These are phyloP conservation scores for Aspergillus biplanus DNA, from an alignment of 495 filamentous ascomycete species.

Conservation along the genomic window DNA sequence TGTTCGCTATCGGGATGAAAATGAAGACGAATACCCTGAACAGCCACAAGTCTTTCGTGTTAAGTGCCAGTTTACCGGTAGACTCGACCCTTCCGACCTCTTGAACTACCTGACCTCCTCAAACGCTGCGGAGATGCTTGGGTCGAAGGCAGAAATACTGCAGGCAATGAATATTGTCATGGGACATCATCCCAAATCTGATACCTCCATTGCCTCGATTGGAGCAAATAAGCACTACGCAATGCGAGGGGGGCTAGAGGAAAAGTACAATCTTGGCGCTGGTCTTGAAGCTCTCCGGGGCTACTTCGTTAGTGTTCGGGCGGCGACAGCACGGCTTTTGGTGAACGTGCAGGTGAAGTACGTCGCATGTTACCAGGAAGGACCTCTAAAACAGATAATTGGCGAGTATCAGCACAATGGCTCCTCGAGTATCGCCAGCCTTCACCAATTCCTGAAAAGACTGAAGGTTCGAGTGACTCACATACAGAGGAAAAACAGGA, in stretches of 20 bases:
- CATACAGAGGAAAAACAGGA: slow-evolving; percentile 39
- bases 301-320: slow-evolving; percentile 68
- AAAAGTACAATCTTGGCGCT: slow-evolving; percentile 37
- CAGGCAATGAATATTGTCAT: slow-evolving; percentile 60
- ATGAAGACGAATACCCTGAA: slow-evolving; percentile 43
- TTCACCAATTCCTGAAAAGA: slow-evolving; percentile 51
- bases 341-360: slow-evolving; percentile 62
- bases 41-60: slow-evolving; percentile 51
- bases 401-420: slow-evolving; percentile 17
- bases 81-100: slow-evolving; percentile 52
- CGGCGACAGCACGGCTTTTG: slow-evolving; percentile 64
- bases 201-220: slow-evolving; percentile 34
- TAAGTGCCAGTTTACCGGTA: slow-evolving; percentile 43
- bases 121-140: slow-evolving; percentile 41
- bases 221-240: slow-evolving; percentile 48
- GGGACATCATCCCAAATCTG: slow-evolving; percentile 43
- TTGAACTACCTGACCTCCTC: slow-evolving; percentile 58
- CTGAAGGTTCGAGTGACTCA: slow-evolving; percentile 46
- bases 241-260: slow-evolving; percentile 27
- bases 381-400: slow-evolving; percentile 35
- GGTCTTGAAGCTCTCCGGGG: slow-evolving; percentile 61
- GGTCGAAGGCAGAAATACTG: slow-evolving; percentile 42
- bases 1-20: slow-evolving; percentile 47
- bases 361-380: slow-evolving; percentile 42
- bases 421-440: slow-evolving; percentile 21